These are phyloP conservation scores for Hordeum vulgare DNA, from an alignment of 176 grass and related monocot genomes.

Conservation along the genomic window MorexV3_pseudomolecules_assembly NC_058521.1:561569492-561569991, in stretches of 20 bases:
- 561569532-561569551: conserved; percentile 83
- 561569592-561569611: conserved; percentile 17
- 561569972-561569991: not conserved
- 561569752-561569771: conserved; percentile 41
- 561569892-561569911: conserved; percentile 79
- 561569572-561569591: conserved; percentile 23
- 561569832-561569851: conserved; percentile 9
- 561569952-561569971: conserved; percentile 4
- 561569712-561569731: conserved; percentile 83
- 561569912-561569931: conserved; percentile 50
- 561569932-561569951: not conserved
- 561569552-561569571: conserved; percentile 96
- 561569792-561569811: conserved; percentile 37
- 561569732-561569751: conserved; percentile 64
- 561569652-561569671: not conserved
- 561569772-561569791: conserved; percentile 59
- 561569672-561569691: conserved; percentile 16
- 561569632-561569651: not conserved
- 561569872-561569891: conserved; percentile 93
- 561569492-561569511: conserved; percentile 78
- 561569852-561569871: conserved; percentile 46
- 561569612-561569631: not conserved
- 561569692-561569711: conserved; percentile 56
- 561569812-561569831: conserved; percentile 14
- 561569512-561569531: conserved; percentile 61